phyloP scores from a whole-genome alignment of 2,329 filamentous ascomycete species.

The Neopestalotiopsis sp. region DNA sequence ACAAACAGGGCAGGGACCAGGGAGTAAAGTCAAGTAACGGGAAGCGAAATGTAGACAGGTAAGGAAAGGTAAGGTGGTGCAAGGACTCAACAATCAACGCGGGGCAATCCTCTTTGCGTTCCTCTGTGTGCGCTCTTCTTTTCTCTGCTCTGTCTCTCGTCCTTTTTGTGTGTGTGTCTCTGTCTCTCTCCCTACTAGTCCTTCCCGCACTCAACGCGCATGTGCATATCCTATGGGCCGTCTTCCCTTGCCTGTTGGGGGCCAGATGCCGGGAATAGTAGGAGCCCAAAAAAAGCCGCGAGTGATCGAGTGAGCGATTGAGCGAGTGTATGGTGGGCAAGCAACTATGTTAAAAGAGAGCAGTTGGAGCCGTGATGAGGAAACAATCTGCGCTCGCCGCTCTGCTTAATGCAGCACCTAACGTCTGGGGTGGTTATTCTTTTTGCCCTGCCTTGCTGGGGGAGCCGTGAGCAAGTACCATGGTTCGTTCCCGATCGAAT shows the following conservation, averaged over 20 bases:
- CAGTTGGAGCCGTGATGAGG: neutral
- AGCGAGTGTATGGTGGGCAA: neutral
- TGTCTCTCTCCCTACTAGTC: neutral
- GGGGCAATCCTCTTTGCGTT: neutral
- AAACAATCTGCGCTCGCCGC: neutral
- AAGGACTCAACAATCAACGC: slow-evolving; percentile 1
- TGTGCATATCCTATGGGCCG: neutral
- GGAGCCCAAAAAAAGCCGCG: neutral
- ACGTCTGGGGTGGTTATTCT: slow-evolving; percentile 16
- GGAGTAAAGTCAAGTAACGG: neutral
- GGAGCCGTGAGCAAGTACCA: no score
- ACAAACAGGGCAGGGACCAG: neutral
- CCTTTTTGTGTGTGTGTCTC: neutral
- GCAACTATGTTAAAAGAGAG: neutral
- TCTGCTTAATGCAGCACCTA: slow-evolving; percentile 21
- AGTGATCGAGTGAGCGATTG: no score
- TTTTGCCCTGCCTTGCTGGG: no score
- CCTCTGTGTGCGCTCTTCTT: no score
- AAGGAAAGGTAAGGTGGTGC: slow-evolving; percentile 1
- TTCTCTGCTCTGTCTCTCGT: neutral
- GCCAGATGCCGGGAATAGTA: neutral
- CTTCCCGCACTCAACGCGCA: neutral
- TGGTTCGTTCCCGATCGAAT: neutral
- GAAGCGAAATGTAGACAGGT: slow-evolving; percentile 1
- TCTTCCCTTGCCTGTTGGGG: neutral